Base-by-base conservation (phyloP, 1,139 yeast genomes). In the Candida pseudoviswanathii region DNA sequence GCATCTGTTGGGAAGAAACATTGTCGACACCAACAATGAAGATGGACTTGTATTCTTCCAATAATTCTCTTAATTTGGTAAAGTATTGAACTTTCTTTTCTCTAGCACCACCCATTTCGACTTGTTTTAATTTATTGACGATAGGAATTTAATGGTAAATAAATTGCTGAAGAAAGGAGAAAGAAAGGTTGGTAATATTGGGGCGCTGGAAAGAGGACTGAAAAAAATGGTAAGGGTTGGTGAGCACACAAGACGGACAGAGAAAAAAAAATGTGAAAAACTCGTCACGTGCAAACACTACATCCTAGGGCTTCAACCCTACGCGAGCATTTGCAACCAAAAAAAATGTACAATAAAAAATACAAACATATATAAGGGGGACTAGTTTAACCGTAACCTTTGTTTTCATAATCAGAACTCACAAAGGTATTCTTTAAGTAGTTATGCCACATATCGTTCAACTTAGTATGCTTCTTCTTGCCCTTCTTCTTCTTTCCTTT, bases 61-160 rank as follows among this genome's bases (percentile, higher is more conserved):
- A 84, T 74, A 91, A 86, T 77, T 87, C 88, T 84, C 95, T 91
- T 79, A 94, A 90, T 82, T 90, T 94, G 75, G 84, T 68, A 82
- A 94, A 94, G 87, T 94, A 94, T 79, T 89, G 95, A 71, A 75
- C 86, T 80, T 94, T 94, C 86, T 92, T 92, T 73, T 90, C 98
- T 83, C 97, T 94, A 82, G 89, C 77, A 84, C 97, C 98, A 92
- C 98, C 99, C 99, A 94, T 94, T 88, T 89, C 97, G 94, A 89
- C 92, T 86, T 80, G 65, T 68, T 63, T 51, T 64, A 43, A 40
- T 42, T 29, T 34, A 34, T 43, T 78, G 85, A 82, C 89, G 96
- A 84, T 86, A 89, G 97, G 97, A 81, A 88, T 92, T 92, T 91
- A 92, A 92, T 96, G 81, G 80, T 66, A 16, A 22, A 36, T 69